Conservation (phyloP, 2,329 filamentous ascomycete species). For the Penicillium sp. region DNA sequence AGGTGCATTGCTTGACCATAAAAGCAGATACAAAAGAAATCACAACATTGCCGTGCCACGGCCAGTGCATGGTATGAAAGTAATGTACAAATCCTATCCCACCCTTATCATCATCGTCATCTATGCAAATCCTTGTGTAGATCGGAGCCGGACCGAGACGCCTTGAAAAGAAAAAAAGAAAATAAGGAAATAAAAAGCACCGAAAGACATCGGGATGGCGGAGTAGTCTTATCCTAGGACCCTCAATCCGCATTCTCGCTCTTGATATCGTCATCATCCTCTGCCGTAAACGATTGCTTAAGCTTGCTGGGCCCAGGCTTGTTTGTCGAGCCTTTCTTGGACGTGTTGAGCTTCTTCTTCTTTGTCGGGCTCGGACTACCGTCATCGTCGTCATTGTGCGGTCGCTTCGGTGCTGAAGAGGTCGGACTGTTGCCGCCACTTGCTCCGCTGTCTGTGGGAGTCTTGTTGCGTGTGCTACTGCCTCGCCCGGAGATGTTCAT, state of each 20-base stretch:
- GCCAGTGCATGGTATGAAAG: slow-evolving; percentile 19
- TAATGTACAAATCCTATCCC: slow-evolving; percentile 24
- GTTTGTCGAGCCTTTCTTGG: slow-evolving; percentile 34
- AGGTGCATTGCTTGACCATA: too few relatives aligned
- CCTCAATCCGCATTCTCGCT: slow-evolving; percentile 32
- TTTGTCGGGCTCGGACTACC: slow-evolving; percentile 44
- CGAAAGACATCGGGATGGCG: slow-evolving; percentile 13
- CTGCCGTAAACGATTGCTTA: slow-evolving; percentile 39
- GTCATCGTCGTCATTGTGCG: slow-evolving; percentile 39
- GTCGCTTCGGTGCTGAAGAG: slow-evolving; percentile 34
- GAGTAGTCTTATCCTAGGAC: slow-evolving; percentile 9
- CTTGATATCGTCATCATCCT: slow-evolving; percentile 34
- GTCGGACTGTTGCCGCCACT: slow-evolving; percentile 37
- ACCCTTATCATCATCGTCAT: slow-evolving; percentile 23
- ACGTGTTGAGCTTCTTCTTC: slow-evolving; percentile 46
- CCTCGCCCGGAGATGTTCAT: slow-evolving; percentile 54
- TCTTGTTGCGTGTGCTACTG: slow-evolving; percentile 42
- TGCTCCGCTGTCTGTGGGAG: slow-evolving; percentile 42
- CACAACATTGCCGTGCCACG: slow-evolving; percentile 3
- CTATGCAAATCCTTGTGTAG: slow-evolving; percentile 24
- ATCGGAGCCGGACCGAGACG: slow-evolving; percentile 17
- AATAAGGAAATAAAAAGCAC: slow-evolving; percentile 10
- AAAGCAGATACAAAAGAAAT: too few relatives aligned
- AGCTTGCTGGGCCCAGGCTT: slow-evolving; percentile 41
- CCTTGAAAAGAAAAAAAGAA: slow-evolving; percentile 11